Conservation (phyloP, 2,329 filamentous ascomycete genomes). For the Diaporthe nobilis region DNA sequence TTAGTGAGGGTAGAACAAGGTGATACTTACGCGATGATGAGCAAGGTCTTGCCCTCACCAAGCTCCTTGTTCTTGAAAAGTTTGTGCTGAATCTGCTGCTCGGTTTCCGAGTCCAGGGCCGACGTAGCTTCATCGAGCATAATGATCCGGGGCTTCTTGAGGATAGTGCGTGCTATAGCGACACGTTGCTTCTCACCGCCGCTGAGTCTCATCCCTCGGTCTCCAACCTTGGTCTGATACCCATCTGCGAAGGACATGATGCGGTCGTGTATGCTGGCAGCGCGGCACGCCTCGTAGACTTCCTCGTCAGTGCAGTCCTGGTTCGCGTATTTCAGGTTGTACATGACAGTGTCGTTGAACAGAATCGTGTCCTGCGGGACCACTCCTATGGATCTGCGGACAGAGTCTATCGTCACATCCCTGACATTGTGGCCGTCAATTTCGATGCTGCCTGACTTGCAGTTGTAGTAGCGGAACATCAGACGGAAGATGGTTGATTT, state of each 20-base stretch:
- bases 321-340: conserved; percentile 68
- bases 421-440: conserved; percentile 89
- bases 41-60: conserved; percentile 87
- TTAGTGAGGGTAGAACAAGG: not conserved
- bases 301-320: conserved; percentile 63
- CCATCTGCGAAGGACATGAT: conserved; percentile 67
- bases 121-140: conserved; percentile 81
- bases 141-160: conserved; percentile 79
- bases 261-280: conserved; percentile 68
- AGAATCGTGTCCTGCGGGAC: conserved; percentile 93
- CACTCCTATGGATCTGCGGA: conserved; percentile 91
- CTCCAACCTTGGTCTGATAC: conserved; percentile 67
- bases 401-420: conserved; percentile 92
- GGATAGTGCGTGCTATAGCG: conserved; percentile 74
- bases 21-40: conserved; percentile 87
- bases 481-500: conserved; percentile 97
- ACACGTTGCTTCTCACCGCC: conserved; percentile 74
- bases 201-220: conserved; percentile 67
- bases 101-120: conserved; percentile 74
- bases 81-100: conserved; percentile 73
- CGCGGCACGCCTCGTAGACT: conserved; percentile 64
- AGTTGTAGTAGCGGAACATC: conserved; percentile 97
- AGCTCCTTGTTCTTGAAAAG: conserved; percentile 75
- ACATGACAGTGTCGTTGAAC: conserved; percentile 69
- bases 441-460: conserved; percentile 82